A percentile compares a stretch with the other conserved stretches of the same genome.
phyloP scores from a whole-genome alignment of 345 rosid species.

The Ceriops decandra region DNA sequence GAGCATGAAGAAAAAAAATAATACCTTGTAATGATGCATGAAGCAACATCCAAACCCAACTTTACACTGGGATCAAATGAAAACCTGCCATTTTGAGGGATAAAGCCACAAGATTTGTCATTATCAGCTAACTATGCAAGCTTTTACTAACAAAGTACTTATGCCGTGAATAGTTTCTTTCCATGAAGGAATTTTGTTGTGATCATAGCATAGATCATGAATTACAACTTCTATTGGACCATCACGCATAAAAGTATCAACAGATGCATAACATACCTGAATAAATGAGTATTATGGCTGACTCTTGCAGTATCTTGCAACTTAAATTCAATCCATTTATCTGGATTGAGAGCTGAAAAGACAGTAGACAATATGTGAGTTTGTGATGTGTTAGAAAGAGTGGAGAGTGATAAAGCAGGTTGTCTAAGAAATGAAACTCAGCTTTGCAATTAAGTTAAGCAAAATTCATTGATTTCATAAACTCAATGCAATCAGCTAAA shows the following conservation, averaged over 20 bases:
- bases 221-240: not conserved
- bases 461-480: too few species aligned
- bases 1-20: conserved; percentile 3
- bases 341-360: conserved; percentile 71
- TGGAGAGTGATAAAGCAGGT: not conserved
- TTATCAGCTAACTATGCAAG: conserved; percentile 3
- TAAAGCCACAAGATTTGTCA: conserved; percentile 13
- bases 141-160: too few species aligned
- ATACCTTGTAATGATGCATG: conserved; percentile 86
- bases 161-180: not conserved
- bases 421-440: not conserved
- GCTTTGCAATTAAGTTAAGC: too few species aligned
- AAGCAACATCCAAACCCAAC: conserved; percentile 85
- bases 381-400: not conserved
- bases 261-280: conserved; percentile 47
- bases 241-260: not conserved
- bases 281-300: conserved; percentile 83
- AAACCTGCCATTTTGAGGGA: conserved; percentile 51
- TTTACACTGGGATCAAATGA: conserved; percentile 75
- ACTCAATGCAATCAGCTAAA: not conserved
- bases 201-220: not conserved
- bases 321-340: conserved; percentile 92
- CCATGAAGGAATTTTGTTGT: conserved; percentile 2
- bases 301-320: conserved; percentile 91
- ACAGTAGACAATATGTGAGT: conserved; percentile 10